Percentiles rank a stretch among this genome's conserved stretches.
phyloP scores from a whole-genome alignment of 805 yeast species.

The Pichia ethanolica region DNA sequence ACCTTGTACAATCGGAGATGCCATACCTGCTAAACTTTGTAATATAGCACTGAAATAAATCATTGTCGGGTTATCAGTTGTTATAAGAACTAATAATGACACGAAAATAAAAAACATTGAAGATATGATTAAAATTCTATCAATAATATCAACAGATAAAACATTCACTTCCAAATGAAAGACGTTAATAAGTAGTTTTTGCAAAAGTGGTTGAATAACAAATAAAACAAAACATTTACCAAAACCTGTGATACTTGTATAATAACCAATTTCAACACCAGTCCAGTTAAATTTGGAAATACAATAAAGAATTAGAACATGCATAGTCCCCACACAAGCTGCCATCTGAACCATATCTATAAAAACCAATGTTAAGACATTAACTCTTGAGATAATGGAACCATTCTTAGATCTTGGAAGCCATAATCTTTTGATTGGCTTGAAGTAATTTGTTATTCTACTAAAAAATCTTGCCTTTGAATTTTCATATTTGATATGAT shows the following conservation, averaged over 20 bases:
- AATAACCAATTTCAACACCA: background rate
- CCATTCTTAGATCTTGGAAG: background rate
- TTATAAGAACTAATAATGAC: background rate
- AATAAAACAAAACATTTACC: background rate
- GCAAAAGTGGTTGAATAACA: background rate
- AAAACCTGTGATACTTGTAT: background rate
- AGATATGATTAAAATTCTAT: background rate
- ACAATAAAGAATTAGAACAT: background rate
- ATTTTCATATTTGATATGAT: no score
- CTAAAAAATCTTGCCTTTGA: background rate
- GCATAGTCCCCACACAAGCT: background rate
- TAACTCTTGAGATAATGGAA: background rate
- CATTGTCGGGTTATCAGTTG: background rate
- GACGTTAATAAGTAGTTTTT: background rate
- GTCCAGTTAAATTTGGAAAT: background rate
- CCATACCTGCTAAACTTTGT: background rate
- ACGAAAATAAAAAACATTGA: background rate
- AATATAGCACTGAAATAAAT: background rate
- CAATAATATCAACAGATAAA: background rate
- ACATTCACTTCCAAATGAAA: background rate
- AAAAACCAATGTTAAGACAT: background rate
- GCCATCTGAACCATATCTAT: background rate
- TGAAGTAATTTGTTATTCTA: no score
- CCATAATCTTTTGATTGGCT: background rate
- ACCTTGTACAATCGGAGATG: background rate